Conservation (phyloP, 1,284 basidiomycete genomes). For the Xerocomus amazonicus region DNA sequence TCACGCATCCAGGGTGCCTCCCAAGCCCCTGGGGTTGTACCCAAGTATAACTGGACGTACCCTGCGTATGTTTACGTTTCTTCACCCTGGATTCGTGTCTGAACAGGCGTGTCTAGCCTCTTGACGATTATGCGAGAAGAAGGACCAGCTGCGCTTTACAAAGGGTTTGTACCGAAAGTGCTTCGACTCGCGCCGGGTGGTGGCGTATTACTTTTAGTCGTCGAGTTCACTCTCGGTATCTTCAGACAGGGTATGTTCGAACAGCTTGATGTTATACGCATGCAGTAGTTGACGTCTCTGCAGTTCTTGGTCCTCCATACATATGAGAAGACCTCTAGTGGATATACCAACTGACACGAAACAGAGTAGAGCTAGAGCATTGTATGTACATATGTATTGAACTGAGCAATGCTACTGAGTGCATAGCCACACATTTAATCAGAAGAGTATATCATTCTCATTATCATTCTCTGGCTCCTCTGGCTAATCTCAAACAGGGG, state of each 20-base stretch:
- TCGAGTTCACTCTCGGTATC: constrained; percentile 73
- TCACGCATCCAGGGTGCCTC: constrained; percentile 86
- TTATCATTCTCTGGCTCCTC: no score
- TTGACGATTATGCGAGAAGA: constrained; percentile 87
- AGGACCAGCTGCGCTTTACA: constrained; percentile 87
- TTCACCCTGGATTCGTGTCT: not conserved
- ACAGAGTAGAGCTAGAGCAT: constrained; percentile 4
- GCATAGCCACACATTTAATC: constrained; percentile 17
- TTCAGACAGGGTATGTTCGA: constrained; percentile 66
- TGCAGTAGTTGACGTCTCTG: not conserved
- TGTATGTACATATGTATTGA: not conserved
- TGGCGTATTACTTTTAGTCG: constrained; percentile 90
- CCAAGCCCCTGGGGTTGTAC: constrained; percentile 61
- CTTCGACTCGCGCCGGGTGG: constrained; percentile 90
- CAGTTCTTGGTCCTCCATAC: constrained; percentile 36
- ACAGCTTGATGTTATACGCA: not conserved
- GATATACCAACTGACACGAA: constrained; percentile 5
- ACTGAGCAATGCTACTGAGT: not conserved
- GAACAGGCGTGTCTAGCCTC: constrained; percentile 38
- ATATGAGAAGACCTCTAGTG: constrained; percentile 21
- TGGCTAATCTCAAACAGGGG: constrained; percentile 22
- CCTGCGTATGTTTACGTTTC: constrained; percentile 49
- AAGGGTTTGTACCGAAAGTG: constrained; percentile 87
- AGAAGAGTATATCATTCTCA: constrained; percentile 11
- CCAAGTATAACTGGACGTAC: constrained; percentile 94